Evolutionary conservation across 2,329 filamentous ascomycete genomes (phyloP).

Genomic region (Cordyceps fumosorosea): DNA sequence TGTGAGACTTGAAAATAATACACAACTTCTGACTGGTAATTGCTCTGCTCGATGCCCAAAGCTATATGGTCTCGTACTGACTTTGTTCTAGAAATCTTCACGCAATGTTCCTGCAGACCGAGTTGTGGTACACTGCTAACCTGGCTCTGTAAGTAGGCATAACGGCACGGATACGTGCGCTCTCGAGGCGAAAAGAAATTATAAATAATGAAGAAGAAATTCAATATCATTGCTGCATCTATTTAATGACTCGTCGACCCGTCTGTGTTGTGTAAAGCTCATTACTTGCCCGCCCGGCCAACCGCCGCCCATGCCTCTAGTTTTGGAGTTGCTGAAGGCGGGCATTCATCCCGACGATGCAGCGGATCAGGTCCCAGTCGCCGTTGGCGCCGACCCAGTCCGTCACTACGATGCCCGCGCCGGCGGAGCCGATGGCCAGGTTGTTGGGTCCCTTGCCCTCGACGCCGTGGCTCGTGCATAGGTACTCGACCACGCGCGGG

Average conservation of each 20-base stretch:
- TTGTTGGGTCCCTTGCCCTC: conserved; percentile 42
- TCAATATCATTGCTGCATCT: conserved; percentile 10
- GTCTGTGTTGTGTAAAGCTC: not conserved
- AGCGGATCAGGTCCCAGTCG: conserved; percentile 85
- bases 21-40: conserved; percentile 48
- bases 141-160: not conserved
- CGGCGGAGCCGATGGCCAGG: conserved; percentile 58
- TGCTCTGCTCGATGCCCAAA: conserved; percentile 17
- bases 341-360: conserved; percentile 88
- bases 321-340: conserved; percentile 49
- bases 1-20: conserved; percentile 45
- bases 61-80: not conserved
- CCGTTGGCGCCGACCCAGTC: conserved; percentile 86
- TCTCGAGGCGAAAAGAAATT: not conserved
- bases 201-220: not conserved
- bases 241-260: not conserved
- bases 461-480: conserved; percentile 52
- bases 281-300: not conserved
- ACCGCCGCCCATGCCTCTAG: conserved; percentile 18
- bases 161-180: not conserved
- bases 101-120: not conserved
- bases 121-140: conserved; percentile 5
- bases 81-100: not conserved
- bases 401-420: conserved; percentile 82
- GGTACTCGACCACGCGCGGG: conserved; percentile 60